Conservation (phyloP, 2,329 filamentous ascomycete genomes). For the Colletotrichum sp. region DNA sequence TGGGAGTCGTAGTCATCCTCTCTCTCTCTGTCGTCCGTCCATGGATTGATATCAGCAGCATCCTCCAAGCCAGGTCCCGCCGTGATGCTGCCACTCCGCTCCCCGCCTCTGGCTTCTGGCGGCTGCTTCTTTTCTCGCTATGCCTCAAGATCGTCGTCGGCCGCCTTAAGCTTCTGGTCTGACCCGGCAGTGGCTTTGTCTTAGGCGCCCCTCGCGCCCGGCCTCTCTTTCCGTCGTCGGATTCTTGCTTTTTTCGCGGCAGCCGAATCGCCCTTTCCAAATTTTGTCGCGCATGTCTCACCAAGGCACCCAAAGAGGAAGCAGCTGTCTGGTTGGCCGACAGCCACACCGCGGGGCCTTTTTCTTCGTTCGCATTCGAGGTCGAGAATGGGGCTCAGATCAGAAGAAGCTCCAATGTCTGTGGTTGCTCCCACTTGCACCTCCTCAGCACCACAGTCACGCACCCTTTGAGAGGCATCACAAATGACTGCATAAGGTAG, state of each 20-base stretch:
- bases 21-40: not conserved
- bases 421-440: not conserved
- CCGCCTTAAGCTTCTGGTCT: not conserved
- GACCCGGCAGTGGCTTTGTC: conserved; percentile 15
- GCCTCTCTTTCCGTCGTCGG: conserved; percentile 9
- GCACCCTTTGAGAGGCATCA: not conserved
- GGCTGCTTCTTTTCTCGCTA: not conserved
- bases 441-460: not conserved
- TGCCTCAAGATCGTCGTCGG: not conserved
- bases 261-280: conserved; percentile 1
- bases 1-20: not conserved
- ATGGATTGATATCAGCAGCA: not conserved
- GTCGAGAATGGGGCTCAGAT: conserved; percentile 1
- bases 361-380: conserved; percentile 18
- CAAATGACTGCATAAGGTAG: conserved; percentile 1
- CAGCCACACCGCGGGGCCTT: not conserved
- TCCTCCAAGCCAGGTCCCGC: not conserved
- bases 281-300: conserved; percentile 10
- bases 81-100: not conserved
- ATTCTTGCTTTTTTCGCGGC: conserved; percentile 17
- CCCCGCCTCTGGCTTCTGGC: not conserved
- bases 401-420: not conserved
- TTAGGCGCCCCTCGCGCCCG: conserved; percentile 12
- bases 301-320: conserved; percentile 1
- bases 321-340: conserved; percentile 1